Evolutionary conservation across 306 rosid species (phyloP).

Genomic region (Quercus rubra): DNA sequence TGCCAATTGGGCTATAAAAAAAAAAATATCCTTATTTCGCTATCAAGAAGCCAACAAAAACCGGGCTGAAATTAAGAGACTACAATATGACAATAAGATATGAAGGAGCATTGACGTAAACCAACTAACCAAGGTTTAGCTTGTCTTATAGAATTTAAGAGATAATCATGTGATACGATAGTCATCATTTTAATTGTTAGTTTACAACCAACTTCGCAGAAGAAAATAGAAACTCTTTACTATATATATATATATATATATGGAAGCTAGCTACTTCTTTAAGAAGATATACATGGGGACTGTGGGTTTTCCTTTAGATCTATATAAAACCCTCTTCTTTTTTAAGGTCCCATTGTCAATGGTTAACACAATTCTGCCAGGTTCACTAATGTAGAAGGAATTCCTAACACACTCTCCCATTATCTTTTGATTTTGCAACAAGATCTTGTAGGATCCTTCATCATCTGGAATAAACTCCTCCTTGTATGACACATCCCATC

Average conservation of each 20-base stretch:
- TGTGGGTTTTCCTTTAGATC: constrained; percentile 57
- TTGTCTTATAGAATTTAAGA: too few species aligned
- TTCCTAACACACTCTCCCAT: constrained; percentile 58
- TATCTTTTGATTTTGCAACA: constrained; percentile 60
- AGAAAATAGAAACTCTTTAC: too few species aligned
- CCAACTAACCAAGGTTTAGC: too few species aligned
- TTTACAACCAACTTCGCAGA: background rate
- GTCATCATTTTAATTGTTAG: too few species aligned
- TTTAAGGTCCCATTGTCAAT: constrained; percentile 60
- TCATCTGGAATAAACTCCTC: constrained; percentile 91
- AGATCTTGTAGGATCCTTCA: constrained; percentile 73
- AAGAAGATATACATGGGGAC: constrained; percentile 60
- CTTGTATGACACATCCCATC: constrained; percentile 86
- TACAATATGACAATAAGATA: too few species aligned
- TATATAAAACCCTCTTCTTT: constrained; percentile 57
- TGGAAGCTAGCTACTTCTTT: background rate
- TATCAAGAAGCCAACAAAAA: too few species aligned
- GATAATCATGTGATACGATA: too few species aligned
- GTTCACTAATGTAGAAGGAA: constrained; percentile 77
- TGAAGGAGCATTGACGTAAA: too few species aligned
- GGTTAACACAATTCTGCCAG: constrained; percentile 71
- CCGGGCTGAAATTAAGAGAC: too few species aligned
- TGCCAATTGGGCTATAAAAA: too few species aligned
- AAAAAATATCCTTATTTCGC: too few species aligned
- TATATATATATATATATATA: background rate